phyloP scores from a whole-genome alignment of 805 yeast species.

The Saturnispora serradocipensis region DNA sequence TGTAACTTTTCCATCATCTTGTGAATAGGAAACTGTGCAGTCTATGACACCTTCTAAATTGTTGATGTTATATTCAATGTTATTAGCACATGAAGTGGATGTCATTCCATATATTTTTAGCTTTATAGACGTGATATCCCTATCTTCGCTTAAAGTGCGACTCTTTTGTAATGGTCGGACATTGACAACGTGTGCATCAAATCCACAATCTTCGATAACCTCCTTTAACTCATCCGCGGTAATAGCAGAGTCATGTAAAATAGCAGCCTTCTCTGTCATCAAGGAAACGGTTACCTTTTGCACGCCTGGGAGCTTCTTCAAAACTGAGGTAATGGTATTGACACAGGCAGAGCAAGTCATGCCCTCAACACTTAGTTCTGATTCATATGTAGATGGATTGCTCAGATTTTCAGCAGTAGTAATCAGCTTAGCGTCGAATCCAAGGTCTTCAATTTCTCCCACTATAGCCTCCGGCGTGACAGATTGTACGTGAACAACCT shows the following conservation, averaged over 20 bases:
- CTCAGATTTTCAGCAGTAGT: slow-evolving; percentile 1
- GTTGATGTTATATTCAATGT: slow-evolving; percentile 40
- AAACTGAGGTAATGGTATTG: slow-evolving; percentile 42
- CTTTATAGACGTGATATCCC: slow-evolving; percentile 13
- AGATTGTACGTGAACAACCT: slow-evolving; percentile 37
- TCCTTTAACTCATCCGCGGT: slow-evolving; percentile 29
- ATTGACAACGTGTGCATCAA: slow-evolving; percentile 38
- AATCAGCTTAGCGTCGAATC: slow-evolving; percentile 38
- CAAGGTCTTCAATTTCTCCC: slow-evolving; percentile 63
- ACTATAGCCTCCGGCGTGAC: slow-evolving; percentile 30
- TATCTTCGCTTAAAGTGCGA: not conserved
- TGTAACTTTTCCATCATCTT: slow-evolving; percentile 44
- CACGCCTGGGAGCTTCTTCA: slow-evolving; percentile 28
- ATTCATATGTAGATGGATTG: slow-evolving; percentile 15
- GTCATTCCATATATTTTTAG: slow-evolving; percentile 53
- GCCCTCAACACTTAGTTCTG: slow-evolving; percentile 46
- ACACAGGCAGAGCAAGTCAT: slow-evolving; percentile 69
- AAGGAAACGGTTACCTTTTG: slow-evolving; percentile 49
- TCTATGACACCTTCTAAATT: slow-evolving; percentile 37
- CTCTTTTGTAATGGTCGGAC: slow-evolving; percentile 18
- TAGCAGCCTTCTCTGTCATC: slow-evolving; percentile 60
- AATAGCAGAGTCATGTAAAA: slow-evolving; percentile 35
- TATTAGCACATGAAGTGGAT: slow-evolving; percentile 43
- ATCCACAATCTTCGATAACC: slow-evolving; percentile 39
- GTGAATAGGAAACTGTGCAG: slow-evolving; percentile 42